Conservation (phyloP, 2,329 filamentous ascomycete genomes). For the Aspergillus fischeri region DNA sequence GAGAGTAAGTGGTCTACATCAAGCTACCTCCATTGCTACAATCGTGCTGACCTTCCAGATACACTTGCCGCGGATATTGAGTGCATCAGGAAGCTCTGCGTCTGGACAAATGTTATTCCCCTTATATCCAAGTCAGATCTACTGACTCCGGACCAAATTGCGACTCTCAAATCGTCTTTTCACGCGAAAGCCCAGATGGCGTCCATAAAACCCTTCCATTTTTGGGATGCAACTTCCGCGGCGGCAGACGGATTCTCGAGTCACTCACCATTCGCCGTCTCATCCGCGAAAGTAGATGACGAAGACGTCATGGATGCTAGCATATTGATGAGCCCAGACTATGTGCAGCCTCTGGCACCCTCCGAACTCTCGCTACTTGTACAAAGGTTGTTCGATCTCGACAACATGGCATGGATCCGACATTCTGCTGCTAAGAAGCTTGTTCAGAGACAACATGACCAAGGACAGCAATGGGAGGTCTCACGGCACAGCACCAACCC, state of each 20-base stretch:
- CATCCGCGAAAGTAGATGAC: constrained; percentile 67
- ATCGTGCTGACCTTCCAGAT: constrained; percentile 35
- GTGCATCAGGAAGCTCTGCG: constrained; percentile 65
- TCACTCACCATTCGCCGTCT: constrained; percentile 66
- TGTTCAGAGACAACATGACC: constrained; percentile 60
- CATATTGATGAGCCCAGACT: constrained; percentile 86
- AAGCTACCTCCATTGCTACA: background rate
- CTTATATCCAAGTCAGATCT: constrained; percentile 74
- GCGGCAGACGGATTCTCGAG: constrained; percentile 23
- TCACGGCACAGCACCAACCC: constrained; percentile 17
- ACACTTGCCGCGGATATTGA: constrained; percentile 63
- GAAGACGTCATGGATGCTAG: constrained; percentile 87
- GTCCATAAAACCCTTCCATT: constrained; percentile 63
- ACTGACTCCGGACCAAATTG: constrained; percentile 55
- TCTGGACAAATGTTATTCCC: constrained; percentile 79
- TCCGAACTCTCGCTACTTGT: constrained; percentile 72
- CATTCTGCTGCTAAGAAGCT: constrained; percentile 81
- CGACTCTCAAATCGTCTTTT: constrained; percentile 54
- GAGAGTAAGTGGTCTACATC: constrained; percentile 54
- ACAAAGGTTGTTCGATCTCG: constrained; percentile 69
- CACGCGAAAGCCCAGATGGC: constrained; percentile 35
- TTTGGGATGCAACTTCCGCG: constrained; percentile 43
- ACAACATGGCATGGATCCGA: constrained; percentile 75
- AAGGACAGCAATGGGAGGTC: constrained; percentile 7
- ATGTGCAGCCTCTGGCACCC: constrained; percentile 71